Evolutionary conservation across 306 rosid species (phyloP), one percentile per base, ranked within the genome.

Genomic region (Begonia loranthoides): DNA sequence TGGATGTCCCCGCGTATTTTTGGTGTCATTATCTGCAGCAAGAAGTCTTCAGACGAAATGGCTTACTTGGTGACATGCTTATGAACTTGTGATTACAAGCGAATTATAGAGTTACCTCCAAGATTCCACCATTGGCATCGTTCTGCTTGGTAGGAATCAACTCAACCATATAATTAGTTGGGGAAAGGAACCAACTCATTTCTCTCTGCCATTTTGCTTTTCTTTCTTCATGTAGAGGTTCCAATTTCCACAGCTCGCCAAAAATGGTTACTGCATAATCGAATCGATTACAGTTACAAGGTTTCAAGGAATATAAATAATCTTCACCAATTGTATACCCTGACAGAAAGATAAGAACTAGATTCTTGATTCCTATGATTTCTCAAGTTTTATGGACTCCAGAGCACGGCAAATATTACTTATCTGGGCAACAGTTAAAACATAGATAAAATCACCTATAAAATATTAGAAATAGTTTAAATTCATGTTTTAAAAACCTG

Each of bases 181-280:
- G 97, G 45, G 94, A 85, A 60, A 90, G 73, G 48, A 85, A 72
- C 97, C 97, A 90, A 53, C 76, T 90, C 87, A 82, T 80, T 78
- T 90, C 95, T 68, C 60, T 74, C 39, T 41, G 55, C 97, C 97
- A 90, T 74, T 85, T 85, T 19, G 65, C 59, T 71, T 76, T 90
- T 66, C 72, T 78, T 67, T 85, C 95, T 63, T 85, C 94, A 11
- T 81, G 53, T 15, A 85, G 77, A 13, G 97, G 97, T 63, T 90
- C 95, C 70, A 90, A 70, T 74, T 90, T 90, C 97, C 95, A 85
- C 50, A 90, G 41, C 73, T 90, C 97, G 48, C 97, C 97, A 65
- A 90, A 90, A 64, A 85, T 69, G 7, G 74, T 76, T 13, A 76
- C 97, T 85, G 87, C 73, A 78, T 55, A 64, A 6, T 54, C 67